Base-by-base conservation (phyloP, 2,329 filamentous ascomycete species). In the Colletotrichum trifolii region DNA sequence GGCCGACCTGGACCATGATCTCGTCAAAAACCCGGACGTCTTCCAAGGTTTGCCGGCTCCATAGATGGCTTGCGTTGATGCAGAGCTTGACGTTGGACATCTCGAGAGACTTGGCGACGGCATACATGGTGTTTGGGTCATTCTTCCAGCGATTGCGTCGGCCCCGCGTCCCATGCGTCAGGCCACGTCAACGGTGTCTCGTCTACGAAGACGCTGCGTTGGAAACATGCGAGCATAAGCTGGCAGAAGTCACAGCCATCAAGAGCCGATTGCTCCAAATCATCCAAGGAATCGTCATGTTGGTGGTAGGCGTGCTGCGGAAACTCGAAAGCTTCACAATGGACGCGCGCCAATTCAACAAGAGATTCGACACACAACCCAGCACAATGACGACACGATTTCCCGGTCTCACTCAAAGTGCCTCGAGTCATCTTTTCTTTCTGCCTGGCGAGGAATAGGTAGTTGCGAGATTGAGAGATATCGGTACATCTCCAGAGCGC, bases 1-100 rank as follows among this genome's bases (percentile, higher is more conserved):
- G 25, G 8, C 61, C 61, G 6, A 64, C 55, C 48, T 60, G 38
- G 7, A 64, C 49, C 38, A 64, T 13, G 4, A 64, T 39, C 33
- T 49, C 33, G 39, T 60, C 55, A 17, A 64, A 49, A 6, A 50
- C 55, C 12, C 50, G 1, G 9, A 38, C 55, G 13, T 60, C 33
- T 6, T 53, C 10, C 2, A 54, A 2, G 8, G 11, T 6, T 4
- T 62, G 33, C 2, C 33, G 7, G 45, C 12, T 4, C 15, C 38
- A 60, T 1, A 54, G 43, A 35, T 64, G 61, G 0, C 25, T 33
- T 1, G 61, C 42, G 38, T 60, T 50, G 10, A 60, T 48, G 8
- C 55, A 54, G 3, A 60, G 33, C 13, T 50, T 60, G 5, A 64
- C 12, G 2, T 60, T 50, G 1, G 45, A 54, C 1, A 13, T 2